A percentile compares a stretch with the other conserved stretches of the same genome.
These are phyloP conservation scores for Penicillium sp. DNA, from an alignment of 2,329 filamentous ascomycete genomes.

Conservation along the genomic window DNA sequence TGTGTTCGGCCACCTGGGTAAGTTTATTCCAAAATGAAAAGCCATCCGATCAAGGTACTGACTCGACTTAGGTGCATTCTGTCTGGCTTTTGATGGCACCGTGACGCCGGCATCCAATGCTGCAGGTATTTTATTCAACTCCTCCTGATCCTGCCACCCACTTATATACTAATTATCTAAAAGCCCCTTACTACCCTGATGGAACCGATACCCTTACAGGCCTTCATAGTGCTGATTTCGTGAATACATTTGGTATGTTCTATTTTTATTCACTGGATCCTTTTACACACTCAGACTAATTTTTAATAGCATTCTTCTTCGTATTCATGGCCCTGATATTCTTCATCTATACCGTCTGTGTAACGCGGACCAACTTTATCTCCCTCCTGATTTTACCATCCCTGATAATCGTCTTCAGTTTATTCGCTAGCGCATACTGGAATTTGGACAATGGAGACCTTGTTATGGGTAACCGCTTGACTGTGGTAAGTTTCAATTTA, in stretches of 20 bases:
- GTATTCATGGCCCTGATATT: slow-evolving; percentile 12
- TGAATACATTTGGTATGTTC: slow-evolving; percentile 12
- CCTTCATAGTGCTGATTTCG: slow-evolving; percentile 12
- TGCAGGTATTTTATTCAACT: slow-evolving; percentile 2
- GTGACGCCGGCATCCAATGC: slow-evolving; percentile 12
- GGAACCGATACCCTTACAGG: slow-evolving; percentile 7
- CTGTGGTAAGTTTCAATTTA: slow-evolving; percentile 9
- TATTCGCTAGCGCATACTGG: slow-evolving; percentile 13
- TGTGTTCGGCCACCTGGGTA: slow-evolving; percentile 21
- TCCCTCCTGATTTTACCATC: slow-evolving; percentile 6
- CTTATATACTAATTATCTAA: not conserved
- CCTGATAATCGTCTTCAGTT: slow-evolving; percentile 8
- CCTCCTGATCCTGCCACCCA: not conserved
- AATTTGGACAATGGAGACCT: slow-evolving; percentile 4
- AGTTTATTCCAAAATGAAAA: not conserved
- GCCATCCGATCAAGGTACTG: not conserved
- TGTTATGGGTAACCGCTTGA: slow-evolving; percentile 5
- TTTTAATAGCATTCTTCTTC: slow-evolving; percentile 9
- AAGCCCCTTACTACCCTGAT: slow-evolving; percentile 10
- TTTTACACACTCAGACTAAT: not conserved
- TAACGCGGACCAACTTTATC: slow-evolving; percentile 9
- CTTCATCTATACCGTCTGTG: slow-evolving; percentile 11
- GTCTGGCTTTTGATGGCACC: slow-evolving; percentile 11
- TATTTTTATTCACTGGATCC: not conserved
- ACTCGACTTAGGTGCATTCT: slow-evolving; percentile 11